Base-by-base conservation (phyloP, 345 rosid species). In the Turritis glabra region DNA sequence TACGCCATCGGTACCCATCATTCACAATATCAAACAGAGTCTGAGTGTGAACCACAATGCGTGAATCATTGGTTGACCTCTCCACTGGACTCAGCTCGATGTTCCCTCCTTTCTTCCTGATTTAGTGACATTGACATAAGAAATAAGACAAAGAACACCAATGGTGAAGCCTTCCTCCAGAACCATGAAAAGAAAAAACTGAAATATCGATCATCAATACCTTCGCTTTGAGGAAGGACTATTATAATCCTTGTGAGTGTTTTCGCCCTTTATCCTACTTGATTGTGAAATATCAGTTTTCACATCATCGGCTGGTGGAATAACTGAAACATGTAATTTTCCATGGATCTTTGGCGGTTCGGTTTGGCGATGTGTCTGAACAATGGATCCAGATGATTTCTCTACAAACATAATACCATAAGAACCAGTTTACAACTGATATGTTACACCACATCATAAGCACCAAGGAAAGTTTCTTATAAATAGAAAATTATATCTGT, bases 1-100 rank as follows among this genome's bases (percentile, higher is more conserved):
- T 94, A 64, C 97, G 99, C 99, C 99, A 94, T 30, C 97, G 93
- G 69, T 87, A 92, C 33, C 97, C 97, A 84, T 94, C 99, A 75
- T 87, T 90, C 57, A 94, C 96, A 72, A 85, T 81, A 79, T 89
- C 89, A 74, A 84, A 77, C 77, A 80, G 73, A 68, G 87, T 85
- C 55, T 63, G 66, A 71, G 89, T 90, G 80, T 89, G 90, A 55
- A 88, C 80, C 30, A 87, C 87, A 56, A 46, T 65, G 22, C 90
- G 92, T 17, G 85, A 71, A 46, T 90, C 97, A 48, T 77, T 76
- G 62, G 55, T 61, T 59, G 78, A 77, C 80, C 81, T 90, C 51
- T 92, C 89, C 69, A 55, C 72, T 17, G 82, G 44, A 71, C 67
- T 43, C 23, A 75, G 79, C 75, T 84, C 85, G 9, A 74, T 68